phyloP scores from a whole-genome alignment of 176 grass and related monocot species.

The Oryza meridionalis region DNA sequence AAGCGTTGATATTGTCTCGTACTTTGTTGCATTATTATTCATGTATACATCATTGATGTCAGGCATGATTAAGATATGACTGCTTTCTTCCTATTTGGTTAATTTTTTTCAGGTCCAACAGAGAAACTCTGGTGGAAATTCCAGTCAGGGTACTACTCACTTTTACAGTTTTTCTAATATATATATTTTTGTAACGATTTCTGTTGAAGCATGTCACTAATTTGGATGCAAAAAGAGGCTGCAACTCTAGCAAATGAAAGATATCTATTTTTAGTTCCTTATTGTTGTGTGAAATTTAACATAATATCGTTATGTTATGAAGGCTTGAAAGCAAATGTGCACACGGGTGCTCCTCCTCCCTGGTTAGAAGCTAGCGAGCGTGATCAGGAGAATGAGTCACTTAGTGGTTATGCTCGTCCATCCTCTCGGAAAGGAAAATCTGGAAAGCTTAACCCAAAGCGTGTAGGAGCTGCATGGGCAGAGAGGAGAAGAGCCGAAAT shows the following conservation, averaged over 20 bases:
- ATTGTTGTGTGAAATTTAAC: slow-evolving; percentile 31
- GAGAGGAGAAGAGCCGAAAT: slow-evolving; percentile 88
- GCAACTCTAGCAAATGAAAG: slow-evolving; percentile 31
- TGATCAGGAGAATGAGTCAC: slow-evolving; percentile 39
- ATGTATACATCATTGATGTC: not conserved
- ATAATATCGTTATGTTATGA: slow-evolving; percentile 39
- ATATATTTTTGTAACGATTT: slow-evolving; percentile 25
- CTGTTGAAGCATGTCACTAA: slow-evolving; percentile 1
- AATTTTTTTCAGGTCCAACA: slow-evolving; percentile 39
- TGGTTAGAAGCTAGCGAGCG: slow-evolving; percentile 71
- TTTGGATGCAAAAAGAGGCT: slow-evolving; percentile 4
- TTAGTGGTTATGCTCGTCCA: slow-evolving; percentile 3
- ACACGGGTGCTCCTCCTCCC: slow-evolving; percentile 77
- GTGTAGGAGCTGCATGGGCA: slow-evolving; percentile 94
- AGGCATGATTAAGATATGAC: slow-evolving; percentile 3
- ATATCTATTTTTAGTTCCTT: slow-evolving; percentile 25
- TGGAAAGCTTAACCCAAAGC: slow-evolving; percentile 82
- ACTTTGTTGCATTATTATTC: not conserved
- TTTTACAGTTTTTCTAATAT: slow-evolving; percentile 15
- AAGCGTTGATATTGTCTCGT: not conserved
- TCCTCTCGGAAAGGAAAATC: slow-evolving; percentile 51
- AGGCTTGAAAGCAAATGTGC: slow-evolving; percentile 84
- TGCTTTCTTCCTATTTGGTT: not conserved
- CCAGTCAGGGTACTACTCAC: slow-evolving; percentile 41
- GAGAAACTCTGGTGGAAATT: slow-evolving; percentile 40